Base-by-base conservation (phyloP, 345 rosid genomes). In the Salix exigua region DNA sequence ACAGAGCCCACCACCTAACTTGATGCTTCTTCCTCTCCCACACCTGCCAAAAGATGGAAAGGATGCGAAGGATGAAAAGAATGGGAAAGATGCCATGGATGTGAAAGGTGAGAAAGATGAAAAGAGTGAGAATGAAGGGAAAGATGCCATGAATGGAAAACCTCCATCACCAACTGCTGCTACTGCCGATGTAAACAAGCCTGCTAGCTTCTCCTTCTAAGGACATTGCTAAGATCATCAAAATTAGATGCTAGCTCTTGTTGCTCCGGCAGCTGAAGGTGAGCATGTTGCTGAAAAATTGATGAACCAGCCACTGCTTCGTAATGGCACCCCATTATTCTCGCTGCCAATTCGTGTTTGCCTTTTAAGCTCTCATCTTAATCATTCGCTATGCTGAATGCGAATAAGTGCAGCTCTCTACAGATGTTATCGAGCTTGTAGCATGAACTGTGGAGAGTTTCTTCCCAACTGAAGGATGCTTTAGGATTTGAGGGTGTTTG, bases 1-100 rank as follows among this genome's bases (percentile, higher is more conserved):
- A 82, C 91, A 90, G 76, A 87, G 84, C 70, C 98, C 97, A 61
- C 98, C 97, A 4, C 80, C 91, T n/a, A 97, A 91, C 79, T 92
- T 93, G 99, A 86, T 89, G 91, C 99, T 97, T 31, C 88, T 93
- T 7, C 91, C 92, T 0, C 86, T 0, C 86, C 90, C 25, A 51
- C 85, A 0, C 85, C 91, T 19, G 68, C 86, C 53, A 89, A 87
- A 31, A 73, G 92, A 88, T 33, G 85, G 19, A 13, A 89, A 88
- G 53, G 91, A 84, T 17, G 87, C 81, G 37, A 89, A 87, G 75
- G 91, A 88, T 18, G 84, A 76, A 0, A 86, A 90, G 35, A 88
- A 66, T 66, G 37, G 7, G 87, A 16, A 0, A 13, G 82, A 82
- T 17, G 72, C 31, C 0, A 83, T 83, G 31, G 65, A 77, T 17